Base-by-base conservation (phyloP, 192 early-diverging fungal genomes). In the Backusella circina region DNA sequence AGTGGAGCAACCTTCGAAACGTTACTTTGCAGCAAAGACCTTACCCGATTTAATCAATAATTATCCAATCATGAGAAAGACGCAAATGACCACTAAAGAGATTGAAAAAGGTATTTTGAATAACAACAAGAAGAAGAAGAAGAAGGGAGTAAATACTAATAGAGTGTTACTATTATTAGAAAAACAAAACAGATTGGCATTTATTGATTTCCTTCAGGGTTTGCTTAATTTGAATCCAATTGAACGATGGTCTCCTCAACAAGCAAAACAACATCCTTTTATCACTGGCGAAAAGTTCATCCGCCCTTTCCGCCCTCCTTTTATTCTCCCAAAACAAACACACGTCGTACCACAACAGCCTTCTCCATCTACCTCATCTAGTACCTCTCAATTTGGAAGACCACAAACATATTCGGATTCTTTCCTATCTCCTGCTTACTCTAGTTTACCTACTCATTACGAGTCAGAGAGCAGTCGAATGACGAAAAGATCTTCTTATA, bases 211-310 rank as follows among this genome's bases (percentile, higher is more conserved):
- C 84, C 77, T 98, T 21, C 85, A 90, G 37, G 97, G 97, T 13
- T 81, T 98, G n/a, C 83, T 99, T 57, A 91, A 92, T 51, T 74
- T 98, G 35, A 97, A 99, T 71, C 97, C 96, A 2, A 87, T 94
- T 73, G 94, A 94, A 79, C 88, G 98, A 67, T 98, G 97, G 97
- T 93, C 95, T 10, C 97, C 98, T 16, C 92, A 94, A 44, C 95
- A 99, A 80, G 98, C 98, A 1, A 88, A 91, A 18, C 83, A 93
- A 79, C 98, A 99, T 74, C 98, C 98, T 10, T 98, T 99, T 77
- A 95, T 98, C 57, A 98, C 97, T 0, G 96, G 95, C 3, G 93
- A 96, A 77, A 83, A 84, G 16, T 95, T 91, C 33, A 81, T 83
- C 6, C 91, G 89, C 0, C 89, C 91, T 61, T 96, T 92, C 75